A percentile compares a stretch with the other conserved stretches of the same genome.
Conservation (phyloP, 805 yeast species). For the Myxozyma sirexii region DNA sequence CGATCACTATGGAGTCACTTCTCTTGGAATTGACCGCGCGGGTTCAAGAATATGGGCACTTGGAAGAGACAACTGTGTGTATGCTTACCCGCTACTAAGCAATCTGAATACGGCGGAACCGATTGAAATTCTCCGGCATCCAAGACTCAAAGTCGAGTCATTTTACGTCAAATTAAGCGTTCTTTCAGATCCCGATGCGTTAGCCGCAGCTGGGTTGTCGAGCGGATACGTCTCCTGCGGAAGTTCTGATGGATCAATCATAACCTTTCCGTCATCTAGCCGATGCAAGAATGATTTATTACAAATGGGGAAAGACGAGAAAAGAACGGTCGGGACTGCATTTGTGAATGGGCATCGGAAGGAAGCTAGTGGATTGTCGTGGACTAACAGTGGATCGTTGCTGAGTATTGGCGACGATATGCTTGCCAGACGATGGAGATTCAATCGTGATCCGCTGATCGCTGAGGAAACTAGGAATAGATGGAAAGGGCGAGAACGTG, state of each 20-base stretch:
- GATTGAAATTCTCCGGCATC: constrained; percentile 19
- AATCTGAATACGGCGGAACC: constrained; percentile 5
- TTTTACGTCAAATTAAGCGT: constrained; percentile 26
- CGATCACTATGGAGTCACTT: constrained; percentile 21
- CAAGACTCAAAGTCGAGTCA: constrained; percentile 15
- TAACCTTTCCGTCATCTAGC: constrained; percentile 24
- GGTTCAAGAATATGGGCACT: constrained; percentile 21
- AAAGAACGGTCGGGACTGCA: constrained; percentile 6
- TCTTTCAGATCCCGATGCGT: constrained; percentile 3
- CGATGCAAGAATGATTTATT: not conserved
- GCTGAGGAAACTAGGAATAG: constrained; percentile 12
- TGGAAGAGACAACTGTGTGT: constrained; percentile 11
- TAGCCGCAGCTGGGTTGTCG: constrained; percentile 1
- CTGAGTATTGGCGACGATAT: constrained; percentile 26
- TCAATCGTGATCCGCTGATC: constrained; percentile 1
- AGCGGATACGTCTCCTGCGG: constrained; percentile 26
- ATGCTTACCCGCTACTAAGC: constrained; percentile 9
- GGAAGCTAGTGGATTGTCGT: constrained; percentile 24
- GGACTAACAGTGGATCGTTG: constrained; percentile 19
- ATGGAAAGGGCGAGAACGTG: constrained; percentile 9
- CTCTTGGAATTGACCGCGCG: constrained; percentile 16
- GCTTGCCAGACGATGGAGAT: constrained; percentile 21
- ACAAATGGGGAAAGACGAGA: not conserved
- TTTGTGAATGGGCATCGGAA: constrained; percentile 17
- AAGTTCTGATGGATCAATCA: constrained; percentile 14